phyloP scores from a whole-genome alignment of 2,329 filamentous ascomycete genomes.

The Fusarium pseudograminearum region DNA sequence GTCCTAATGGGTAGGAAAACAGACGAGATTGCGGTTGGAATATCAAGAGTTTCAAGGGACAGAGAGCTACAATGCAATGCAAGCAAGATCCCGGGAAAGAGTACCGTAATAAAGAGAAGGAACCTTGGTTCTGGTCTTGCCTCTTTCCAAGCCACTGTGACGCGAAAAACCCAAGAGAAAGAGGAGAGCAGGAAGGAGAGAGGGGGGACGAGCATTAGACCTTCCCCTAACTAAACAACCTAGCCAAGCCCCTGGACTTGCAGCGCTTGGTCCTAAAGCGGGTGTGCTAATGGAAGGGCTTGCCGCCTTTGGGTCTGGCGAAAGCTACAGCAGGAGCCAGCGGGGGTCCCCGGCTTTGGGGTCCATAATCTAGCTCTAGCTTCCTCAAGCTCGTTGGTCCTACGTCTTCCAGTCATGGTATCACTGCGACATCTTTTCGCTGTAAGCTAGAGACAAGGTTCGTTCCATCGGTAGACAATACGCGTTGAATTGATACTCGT shows the following conservation, averaged over 20 bases:
- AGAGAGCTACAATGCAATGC: background rate
- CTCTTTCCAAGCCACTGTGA: background rate
- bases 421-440: conserved; percentile 8
- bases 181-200: conserved; percentile 14
- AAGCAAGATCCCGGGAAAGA: background rate
- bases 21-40: conserved; percentile 30
- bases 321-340: conserved; percentile 24
- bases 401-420: conserved; percentile 3
- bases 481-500: background rate
- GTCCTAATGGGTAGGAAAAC: background rate
- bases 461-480: conserved; percentile 1
- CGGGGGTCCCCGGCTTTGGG: conserved; percentile 24
- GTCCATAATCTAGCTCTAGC: background rate
- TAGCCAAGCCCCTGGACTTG: conserved; percentile 24
- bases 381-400: background rate
- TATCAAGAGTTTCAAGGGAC: conserved; percentile 23
- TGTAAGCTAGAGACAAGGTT: conserved; percentile 14
- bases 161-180: conserved; percentile 4
- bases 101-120: conserved; percentile 5
- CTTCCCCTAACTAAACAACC: conserved; percentile 28
- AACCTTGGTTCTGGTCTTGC: conserved; percentile 13
- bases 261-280: conserved; percentile 44
- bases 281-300: conserved; percentile 40
- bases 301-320: conserved; percentile 43
- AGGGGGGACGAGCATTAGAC: conserved; percentile 14